Evolutionary conservation across 2,329 filamentous ascomycete genomes (phyloP).

Genomic region (Aspergillus unguis): DNA sequence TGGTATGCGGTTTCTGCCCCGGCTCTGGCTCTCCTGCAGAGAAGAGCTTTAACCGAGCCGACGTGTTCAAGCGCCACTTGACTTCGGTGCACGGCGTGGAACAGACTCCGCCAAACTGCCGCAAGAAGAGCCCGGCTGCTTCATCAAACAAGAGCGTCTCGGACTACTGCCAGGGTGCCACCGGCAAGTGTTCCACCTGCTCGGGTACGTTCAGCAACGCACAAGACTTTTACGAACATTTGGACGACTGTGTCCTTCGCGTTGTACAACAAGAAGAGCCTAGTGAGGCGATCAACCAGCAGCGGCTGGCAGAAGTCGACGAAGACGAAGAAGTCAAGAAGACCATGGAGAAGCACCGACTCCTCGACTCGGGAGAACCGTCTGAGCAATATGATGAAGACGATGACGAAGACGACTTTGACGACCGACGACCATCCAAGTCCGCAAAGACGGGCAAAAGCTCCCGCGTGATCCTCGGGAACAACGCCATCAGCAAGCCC

Average conservation of each 20-base stretch:
- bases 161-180: slow-evolving; percentile 70
- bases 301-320: slow-evolving; percentile 57
- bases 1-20: slow-evolving; percentile 94
- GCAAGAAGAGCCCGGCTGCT: slow-evolving; percentile 62
- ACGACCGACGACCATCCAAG: slow-evolving; percentile 52
- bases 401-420: slow-evolving; percentile 53
- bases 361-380: slow-evolving; percentile 49
- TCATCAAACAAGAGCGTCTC: slow-evolving; percentile 61
- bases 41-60: slow-evolving; percentile 93
- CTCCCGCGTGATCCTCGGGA: slow-evolving; percentile 50
- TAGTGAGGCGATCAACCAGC: slow-evolving; percentile 56
- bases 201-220: slow-evolving; percentile 78
- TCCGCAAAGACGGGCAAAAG: slow-evolving; percentile 49
- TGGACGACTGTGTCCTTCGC: slow-evolving; percentile 67
- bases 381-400: slow-evolving; percentile 51
- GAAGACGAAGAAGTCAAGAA: slow-evolving; percentile 56
- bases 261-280: slow-evolving; percentile 60
- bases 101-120: slow-evolving; percentile 86
- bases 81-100: slow-evolving; percentile 89
- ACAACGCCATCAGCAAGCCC: slow-evolving; percentile 43
- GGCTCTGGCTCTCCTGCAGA: slow-evolving; percentile 83
- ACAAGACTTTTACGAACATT: slow-evolving; percentile 96
- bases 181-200: slow-evolving; percentile 89
- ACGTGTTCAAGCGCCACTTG: slow-evolving; percentile 92
- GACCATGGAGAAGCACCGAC: slow-evolving; percentile 56